Evolutionary conservation across 2,329 filamentous ascomycete genomes (phyloP), one percentile per base, ranked within the genome.

Genomic region (Botrytis pseudocinerea): DNA sequence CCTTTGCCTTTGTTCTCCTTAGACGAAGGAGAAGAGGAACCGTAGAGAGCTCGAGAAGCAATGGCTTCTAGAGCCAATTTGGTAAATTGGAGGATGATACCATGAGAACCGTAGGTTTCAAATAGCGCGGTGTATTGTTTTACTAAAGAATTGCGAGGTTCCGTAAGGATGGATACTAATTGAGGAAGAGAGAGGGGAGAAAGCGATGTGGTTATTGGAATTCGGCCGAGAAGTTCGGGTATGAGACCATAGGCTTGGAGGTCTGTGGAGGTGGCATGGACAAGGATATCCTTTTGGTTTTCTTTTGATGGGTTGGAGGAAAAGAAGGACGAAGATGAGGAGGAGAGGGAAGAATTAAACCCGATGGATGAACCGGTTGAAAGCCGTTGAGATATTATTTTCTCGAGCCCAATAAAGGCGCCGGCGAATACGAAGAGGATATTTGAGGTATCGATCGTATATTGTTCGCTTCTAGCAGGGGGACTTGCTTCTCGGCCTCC

Each of bases 381-480:
- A 62, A 98, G 91, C n/a, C 96, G 91, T 73, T 94, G 92, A 74
- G 97, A 86, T 66, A 99, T 89, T 48, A 92, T 88, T 81, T 97
- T 97, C 79, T 98, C 93, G 1, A 98, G 86, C 2, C 95, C 95
- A 51, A 97, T 93, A 80, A 99, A 99, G 28, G 96, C 96, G 28
- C 96, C 96, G 20, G 95, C 97, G 81, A 96, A 97, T 60, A 99
- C 94, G 83, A 99, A 99, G 42, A 99, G 88, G 74, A 99, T 98
- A 78, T 98, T 98, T 76, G 94, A 95, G 0, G 96, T 99, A 78
- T 96, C 92, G 73, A 98, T 91, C 72, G 93, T 90, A 80, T 88
- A 91, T 79, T 91, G 89, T 72, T 82, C 80, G 51, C 73, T 76
- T 70, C 79, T 81, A 20, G 74, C 76, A 64, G 64, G 74, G 72